A percentile compares a stretch with the other conserved stretches of the same genome.
Evolutionary conservation across 306 rosid genomes (phyloP).

Genomic region (Quercus suber): DNA sequence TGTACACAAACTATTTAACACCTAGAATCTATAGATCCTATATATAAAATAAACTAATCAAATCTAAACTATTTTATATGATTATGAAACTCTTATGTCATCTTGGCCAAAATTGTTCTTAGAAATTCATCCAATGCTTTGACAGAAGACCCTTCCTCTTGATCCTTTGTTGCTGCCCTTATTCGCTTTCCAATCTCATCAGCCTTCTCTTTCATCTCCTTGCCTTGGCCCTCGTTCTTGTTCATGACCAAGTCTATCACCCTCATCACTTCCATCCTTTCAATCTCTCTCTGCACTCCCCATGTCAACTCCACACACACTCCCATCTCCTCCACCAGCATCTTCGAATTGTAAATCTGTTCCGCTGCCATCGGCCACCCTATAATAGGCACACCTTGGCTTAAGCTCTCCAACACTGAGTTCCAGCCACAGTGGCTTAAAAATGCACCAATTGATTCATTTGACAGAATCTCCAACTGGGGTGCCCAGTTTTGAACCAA

Average conservation of each 20-base stretch:
- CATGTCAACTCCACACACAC: slow-evolving; percentile 55
- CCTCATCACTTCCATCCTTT: slow-evolving; percentile 40
- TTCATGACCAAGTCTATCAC: slow-evolving; percentile 51
- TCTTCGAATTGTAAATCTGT: slow-evolving; percentile 62
- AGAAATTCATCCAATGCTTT: slow-evolving; percentile 42
- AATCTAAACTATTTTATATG: background rate
- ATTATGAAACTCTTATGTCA: background rate
- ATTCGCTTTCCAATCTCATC: slow-evolving; percentile 27
- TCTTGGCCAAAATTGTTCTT: slow-evolving; percentile 8
- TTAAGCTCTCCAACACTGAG: slow-evolving; percentile 69
- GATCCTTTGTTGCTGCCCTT: slow-evolving; percentile 28
- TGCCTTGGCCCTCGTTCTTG: slow-evolving; percentile 35
- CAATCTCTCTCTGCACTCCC: slow-evolving; percentile 35
- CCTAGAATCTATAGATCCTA: too few relatives aligned
- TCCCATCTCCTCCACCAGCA: slow-evolving; percentile 75
- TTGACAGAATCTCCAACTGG: slow-evolving; percentile 63
- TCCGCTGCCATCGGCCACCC: slow-evolving; percentile 87
- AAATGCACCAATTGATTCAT: slow-evolving; percentile 51
- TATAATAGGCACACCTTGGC: slow-evolving; percentile 64
- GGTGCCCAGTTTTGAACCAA: slow-evolving; percentile 75
- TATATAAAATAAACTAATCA: too few relatives aligned
- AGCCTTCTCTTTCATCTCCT: slow-evolving; percentile 51
- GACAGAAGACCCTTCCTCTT: slow-evolving; percentile 27
- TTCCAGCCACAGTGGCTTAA: slow-evolving; percentile 96
- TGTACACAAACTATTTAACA: too few relatives aligned